Conservation (phyloP, 805 yeast genomes). For the Osmozyma mogii region DNA sequence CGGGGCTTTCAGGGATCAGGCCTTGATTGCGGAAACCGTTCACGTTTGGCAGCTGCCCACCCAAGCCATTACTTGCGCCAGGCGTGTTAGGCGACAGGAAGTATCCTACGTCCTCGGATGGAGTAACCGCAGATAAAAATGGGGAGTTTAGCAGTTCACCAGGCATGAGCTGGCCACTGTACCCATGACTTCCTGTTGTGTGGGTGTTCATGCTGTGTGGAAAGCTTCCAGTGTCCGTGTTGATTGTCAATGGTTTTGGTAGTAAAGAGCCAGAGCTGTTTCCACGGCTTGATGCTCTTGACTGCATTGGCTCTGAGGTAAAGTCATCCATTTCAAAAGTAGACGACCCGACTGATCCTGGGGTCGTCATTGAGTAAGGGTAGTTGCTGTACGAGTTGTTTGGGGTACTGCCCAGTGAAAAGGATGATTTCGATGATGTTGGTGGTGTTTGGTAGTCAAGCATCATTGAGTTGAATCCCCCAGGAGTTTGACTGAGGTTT, state of each 20-base stretch:
- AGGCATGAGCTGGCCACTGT: constrained; percentile 3
- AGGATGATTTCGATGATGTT: constrained; percentile 24
- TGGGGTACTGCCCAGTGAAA: constrained; percentile 14
- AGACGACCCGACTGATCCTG: constrained; percentile 10
- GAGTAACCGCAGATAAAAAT: constrained; percentile 31
- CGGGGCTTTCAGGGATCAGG: constrained; percentile 7
- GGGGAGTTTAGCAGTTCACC: constrained; percentile 30
- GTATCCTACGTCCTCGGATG: constrained; percentile 28
- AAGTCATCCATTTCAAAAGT: constrained; percentile 27
- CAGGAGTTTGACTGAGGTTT: constrained; percentile 2
- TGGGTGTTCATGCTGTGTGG: constrained; percentile 1
- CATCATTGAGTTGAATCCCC: constrained; percentile 29
- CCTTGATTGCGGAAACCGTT: constrained; percentile 8
- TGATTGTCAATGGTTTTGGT: constrained; percentile 31
- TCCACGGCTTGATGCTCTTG: constrained; percentile 10
- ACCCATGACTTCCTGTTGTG: constrained; percentile 18
- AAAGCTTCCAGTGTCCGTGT: constrained; percentile 26
- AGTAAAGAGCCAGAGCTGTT: constrained; percentile 17
- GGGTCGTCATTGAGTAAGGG: too few relatives aligned
- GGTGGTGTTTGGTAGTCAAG: constrained; percentile 37
- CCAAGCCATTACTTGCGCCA: constrained; percentile 4
- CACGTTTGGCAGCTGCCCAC: constrained; percentile 8
- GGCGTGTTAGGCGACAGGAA: constrained; percentile 13
- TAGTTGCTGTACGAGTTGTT: constrained; percentile 4
- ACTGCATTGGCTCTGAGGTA: constrained; percentile 6